phyloP scores from a whole-genome alignment of 2,329 filamentous ascomycete species.

The Canariomyces notabilis region DNA sequence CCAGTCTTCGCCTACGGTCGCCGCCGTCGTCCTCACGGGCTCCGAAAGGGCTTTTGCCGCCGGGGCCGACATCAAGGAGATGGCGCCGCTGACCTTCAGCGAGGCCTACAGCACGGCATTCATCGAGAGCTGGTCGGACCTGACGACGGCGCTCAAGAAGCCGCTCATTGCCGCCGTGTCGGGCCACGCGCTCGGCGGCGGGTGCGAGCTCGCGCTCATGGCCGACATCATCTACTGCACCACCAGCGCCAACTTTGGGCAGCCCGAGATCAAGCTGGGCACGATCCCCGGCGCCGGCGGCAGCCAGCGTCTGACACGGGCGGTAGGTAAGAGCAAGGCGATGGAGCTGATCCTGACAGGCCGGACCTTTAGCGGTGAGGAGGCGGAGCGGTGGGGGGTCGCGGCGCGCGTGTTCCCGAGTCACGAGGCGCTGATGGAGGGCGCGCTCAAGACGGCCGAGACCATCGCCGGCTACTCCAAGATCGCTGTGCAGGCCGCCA shows the following conservation, averaged over 20 bases:
- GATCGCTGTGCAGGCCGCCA: conserved; percentile 83
- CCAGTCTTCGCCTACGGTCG: conserved; percentile 63
- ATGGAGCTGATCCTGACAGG: conserved; percentile 92
- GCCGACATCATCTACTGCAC: conserved; percentile 92
- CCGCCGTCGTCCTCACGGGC: conserved; percentile 80
- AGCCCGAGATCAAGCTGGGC: conserved; percentile 95
- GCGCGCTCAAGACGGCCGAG: conserved; percentile 75
- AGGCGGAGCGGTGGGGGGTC: conserved; percentile 87
- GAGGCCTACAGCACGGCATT: conserved; percentile 85
- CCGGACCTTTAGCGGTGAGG: conserved; percentile 72
- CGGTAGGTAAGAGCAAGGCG: conserved; percentile 75
- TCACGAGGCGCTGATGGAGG: conserved; percentile 77
- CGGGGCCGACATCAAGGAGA: conserved; percentile 98
- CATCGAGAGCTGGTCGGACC: conserved; percentile 88
- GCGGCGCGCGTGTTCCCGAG: conserved; percentile 76
- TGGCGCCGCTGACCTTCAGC: conserved; percentile 87
- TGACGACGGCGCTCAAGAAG: conserved; percentile 82
- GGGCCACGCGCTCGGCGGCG: conserved; percentile 88
- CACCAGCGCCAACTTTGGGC: conserved; percentile 80
- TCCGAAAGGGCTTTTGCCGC: conserved; percentile 88
- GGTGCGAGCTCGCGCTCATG: conserved; percentile 97
- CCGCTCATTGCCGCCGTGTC: conserved; percentile 92
- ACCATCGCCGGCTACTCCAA: conserved; percentile 82
- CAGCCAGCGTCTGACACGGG: conserved; percentile 79
- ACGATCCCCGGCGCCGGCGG: conserved; percentile 90